Base-by-base conservation (phyloP, 495 filamentous ascomycete species). In the Cercophora sp. region DNA sequence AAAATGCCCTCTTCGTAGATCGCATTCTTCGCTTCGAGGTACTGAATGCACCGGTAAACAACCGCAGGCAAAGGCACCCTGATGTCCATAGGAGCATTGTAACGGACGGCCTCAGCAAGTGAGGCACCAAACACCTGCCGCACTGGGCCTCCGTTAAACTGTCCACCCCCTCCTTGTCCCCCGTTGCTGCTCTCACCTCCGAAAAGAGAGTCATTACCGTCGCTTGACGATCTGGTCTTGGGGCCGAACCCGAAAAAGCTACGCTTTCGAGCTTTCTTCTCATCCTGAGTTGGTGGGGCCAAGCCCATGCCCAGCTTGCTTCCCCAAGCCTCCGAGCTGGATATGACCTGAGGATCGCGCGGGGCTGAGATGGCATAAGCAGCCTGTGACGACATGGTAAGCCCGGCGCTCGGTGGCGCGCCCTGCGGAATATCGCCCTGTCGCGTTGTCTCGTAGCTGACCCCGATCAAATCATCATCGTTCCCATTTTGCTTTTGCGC, bases 1-100 rank as follows among this genome's bases (percentile, higher is more conserved):
- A 98, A 98, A 20, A 98, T 96, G 31, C 93, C 93, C 68, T 98
- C 93, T 66, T 98, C 93, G 18, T 70, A 76, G 15, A 85, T 79
- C 32, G 92, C 94, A 48, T 86, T 82, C 70, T 95, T 90, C 11
- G 83, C 78, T 43, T 88, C 84, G 20, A 98, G 78, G 66, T 96
- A 98, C 65, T 97, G 89, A 55, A 98, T 87, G 60, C 91, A 96
- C 37, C 93, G 87, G 72, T 95, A 97, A 35, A 96, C 91, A 1
- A 97, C 93, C n/a, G 94, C 89, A 6, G 93, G 93, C 27, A 98
- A 73, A 40, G 85, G 82, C 16, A 86, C 82, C 44, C 75, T 75
- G 16, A 87, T 72, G 50, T 87, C 89, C 35, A 77, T 66, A 5
- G 92, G 92, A 11, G 80, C 76, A 55, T 85, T 88, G 62, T 79